These are phyloP conservation scores for Diplotaxis tenuifolia DNA, from an alignment of 345 rosid genomes.

Conservation along the genomic window DNA sequence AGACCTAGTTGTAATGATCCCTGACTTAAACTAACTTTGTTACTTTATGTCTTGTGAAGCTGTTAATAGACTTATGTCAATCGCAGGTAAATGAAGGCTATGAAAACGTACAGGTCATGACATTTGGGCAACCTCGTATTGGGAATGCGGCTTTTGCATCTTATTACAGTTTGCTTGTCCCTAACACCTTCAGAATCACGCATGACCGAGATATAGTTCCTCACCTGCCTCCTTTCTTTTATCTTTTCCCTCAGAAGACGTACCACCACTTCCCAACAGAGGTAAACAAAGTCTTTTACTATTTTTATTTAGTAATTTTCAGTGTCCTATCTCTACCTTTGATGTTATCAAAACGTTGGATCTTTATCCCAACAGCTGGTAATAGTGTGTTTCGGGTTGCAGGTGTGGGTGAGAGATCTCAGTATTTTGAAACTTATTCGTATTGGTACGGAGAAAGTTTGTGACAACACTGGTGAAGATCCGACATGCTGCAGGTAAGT, in stretches of 20 bases:
- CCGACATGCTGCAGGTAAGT: conserved; percentile 68
- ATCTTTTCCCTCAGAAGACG: conserved; percentile 73
- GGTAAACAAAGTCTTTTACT: conserved; percentile 44
- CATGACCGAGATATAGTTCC: conserved; percentile 89
- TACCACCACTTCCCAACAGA: conserved; percentile 96
- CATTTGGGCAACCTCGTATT: conserved; percentile 96
- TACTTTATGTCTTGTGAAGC: background rate
- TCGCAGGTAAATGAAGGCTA: conserved; percentile 69
- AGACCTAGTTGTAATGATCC: conserved; percentile 63
- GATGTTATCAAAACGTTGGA: too few relatives aligned
- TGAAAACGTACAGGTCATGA: conserved; percentile 63
- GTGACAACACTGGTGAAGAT: conserved; percentile 85
- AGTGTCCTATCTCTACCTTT: background rate
- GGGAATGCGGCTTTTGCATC: conserved; percentile 90
- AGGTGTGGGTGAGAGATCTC: conserved; percentile 36
- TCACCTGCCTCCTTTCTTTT: conserved; percentile 83
- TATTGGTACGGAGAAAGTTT: conserved; percentile 55
- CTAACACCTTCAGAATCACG: conserved; percentile 72
- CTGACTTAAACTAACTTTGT: background rate
- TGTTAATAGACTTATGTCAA: conserved; percentile 9
- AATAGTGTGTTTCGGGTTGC: conserved; percentile 8
- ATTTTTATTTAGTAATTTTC: background rate
- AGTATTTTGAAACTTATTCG: conserved; percentile 22
- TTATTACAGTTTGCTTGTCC: conserved; percentile 63
- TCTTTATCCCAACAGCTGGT: background rate